Percentiles rank a stretch among this genome's conserved stretches.
phyloP scores from a whole-genome alignment of 441 rosid genomes.

The Melianthus villosus region DNA sequence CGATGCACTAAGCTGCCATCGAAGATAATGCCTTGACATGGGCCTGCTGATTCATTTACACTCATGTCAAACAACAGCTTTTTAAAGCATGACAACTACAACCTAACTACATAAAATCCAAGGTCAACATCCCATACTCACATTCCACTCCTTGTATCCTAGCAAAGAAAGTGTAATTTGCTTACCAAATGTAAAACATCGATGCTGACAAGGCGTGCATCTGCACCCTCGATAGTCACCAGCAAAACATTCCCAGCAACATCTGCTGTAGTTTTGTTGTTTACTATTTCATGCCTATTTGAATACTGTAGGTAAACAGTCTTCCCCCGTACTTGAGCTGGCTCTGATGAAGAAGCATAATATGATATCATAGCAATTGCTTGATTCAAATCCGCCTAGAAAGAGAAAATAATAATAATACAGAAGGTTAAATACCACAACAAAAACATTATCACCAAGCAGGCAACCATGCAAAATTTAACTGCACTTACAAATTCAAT shows the following conservation, averaged over 20 bases:
- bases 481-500: slow-evolving; percentile 71
- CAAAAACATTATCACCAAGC: no score
- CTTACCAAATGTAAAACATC: slow-evolving; percentile 95
- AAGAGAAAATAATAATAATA: not conserved
- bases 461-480: not conserved
- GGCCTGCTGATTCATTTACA: slow-evolving; percentile 99
- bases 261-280: slow-evolving; percentile 92
- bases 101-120: slow-evolving; percentile 48
- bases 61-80: slow-evolving; percentile 67
- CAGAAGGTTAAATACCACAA: not conserved
- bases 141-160: slow-evolving; percentile 20
- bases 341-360: slow-evolving; percentile 91
- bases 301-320: slow-evolving; percentile 98
- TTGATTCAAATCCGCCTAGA: slow-evolving; percentile 79
- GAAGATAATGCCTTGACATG: slow-evolving; percentile 93
- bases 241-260: slow-evolving; percentile 94
- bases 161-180: slow-evolving; percentile 14
- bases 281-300: slow-evolving; percentile 86
- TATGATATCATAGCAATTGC: slow-evolving; percentile 94
- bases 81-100: slow-evolving; percentile 51
- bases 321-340: slow-evolving; percentile 99
- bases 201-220: slow-evolving; percentile 94
- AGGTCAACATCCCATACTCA: slow-evolving; percentile 17
- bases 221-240: slow-evolving; percentile 83
- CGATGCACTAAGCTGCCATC: slow-evolving; percentile 96